Base-by-base conservation (phyloP, 768 basidiomycete genomes). In the Termitomyces sp. region DNA sequence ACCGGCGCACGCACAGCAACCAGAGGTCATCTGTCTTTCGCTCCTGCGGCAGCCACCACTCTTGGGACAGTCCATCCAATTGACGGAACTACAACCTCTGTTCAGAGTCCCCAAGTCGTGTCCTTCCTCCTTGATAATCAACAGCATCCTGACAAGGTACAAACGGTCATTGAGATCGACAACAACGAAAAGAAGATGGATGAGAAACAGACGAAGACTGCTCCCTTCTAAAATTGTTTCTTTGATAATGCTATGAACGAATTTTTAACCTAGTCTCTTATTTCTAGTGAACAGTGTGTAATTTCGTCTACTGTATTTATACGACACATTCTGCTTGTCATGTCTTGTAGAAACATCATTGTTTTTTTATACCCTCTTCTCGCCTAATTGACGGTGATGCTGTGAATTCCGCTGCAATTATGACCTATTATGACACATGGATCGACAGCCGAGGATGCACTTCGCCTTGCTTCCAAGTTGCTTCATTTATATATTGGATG, bases 161-260 rank as follows among this genome's bases (percentile, higher is more conserved):
- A 41, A 41, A 57, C 56, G 3, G n/a, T 57, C 14, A 11, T 40
- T 6, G 56, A 48, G 17, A 53, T 52, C 26, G 33, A 28, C 19
- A 38, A 50, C 12, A n/a, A 42, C 3, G 51, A 57, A 6, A 45
- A 48, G 38, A 53, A 57, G 11, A 26, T 15, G 3, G 28, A 57
- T 15, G 55, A 56, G 31, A 60, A 60, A 26, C 55, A 60, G 14
- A 56, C 46, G 23, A 60, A 53, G n/a, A 56, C 50, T 23, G 46
- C 49, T 7, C 49, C 53, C 9, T 58, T 35, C 37, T 35, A 28
- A 23, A 23, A 28, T 30, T 9, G 23, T 31, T 30, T 23, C 1
- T 23, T 4, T 30, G 7, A 9, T 19, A 21, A 2, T 4, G 5
- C 5, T 12, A 12, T 37, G 19, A 9, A 37, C 15, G 3, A 3